These are phyloP conservation scores for Chrysoporthe cubensis DNA, from an alignment of 2,329 filamentous ascomycete species.

Conservation along the genomic window DNA sequence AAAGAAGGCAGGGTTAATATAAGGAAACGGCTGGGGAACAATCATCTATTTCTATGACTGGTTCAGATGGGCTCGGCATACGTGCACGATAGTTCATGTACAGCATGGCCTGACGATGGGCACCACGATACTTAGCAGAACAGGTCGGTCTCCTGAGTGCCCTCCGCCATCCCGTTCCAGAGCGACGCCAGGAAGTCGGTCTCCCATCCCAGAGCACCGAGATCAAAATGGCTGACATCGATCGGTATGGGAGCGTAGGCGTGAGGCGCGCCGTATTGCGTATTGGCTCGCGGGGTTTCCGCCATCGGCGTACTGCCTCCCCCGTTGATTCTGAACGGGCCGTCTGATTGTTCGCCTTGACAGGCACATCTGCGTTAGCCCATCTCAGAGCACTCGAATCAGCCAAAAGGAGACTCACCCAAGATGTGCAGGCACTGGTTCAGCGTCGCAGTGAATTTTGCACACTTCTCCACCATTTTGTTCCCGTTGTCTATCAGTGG, in stretches of 20 bases:
- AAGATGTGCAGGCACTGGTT: conserved; percentile 25
- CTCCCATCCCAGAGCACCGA: conserved; percentile 24
- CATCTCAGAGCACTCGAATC: too few relatives aligned
- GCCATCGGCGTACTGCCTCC: neutral
- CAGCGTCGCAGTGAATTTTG: conserved; percentile 24
- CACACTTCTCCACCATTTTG: conserved; percentile 30
- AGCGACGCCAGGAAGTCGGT: conserved; percentile 19
- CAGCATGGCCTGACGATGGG: neutral
- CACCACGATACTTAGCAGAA: conserved; percentile 8
- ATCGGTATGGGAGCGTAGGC: conserved; percentile 21
- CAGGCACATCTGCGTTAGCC: neutral
- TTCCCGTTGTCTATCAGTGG: conserved; percentile 29
- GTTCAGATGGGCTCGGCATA: neutral
- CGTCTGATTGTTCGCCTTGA: conserved; percentile 13
- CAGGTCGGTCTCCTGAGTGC: conserved; percentile 19
- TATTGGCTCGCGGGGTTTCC: neutral
- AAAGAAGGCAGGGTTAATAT: too few relatives aligned
- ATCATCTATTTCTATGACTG: neutral
- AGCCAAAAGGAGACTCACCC: conserved; percentile 12
- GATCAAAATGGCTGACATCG: conserved; percentile 21
- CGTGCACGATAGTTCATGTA: neutral
- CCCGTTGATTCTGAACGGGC: neutral
- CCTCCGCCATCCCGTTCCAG: conserved; percentile 11
- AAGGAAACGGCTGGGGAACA: neutral
- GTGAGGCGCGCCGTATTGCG: conserved; percentile 14